Evolutionary conservation across 495 filamentous ascomycete species (phyloP), one percentile per base, ranked within the genome.

Genomic region (Penicillium parvum): DNA sequence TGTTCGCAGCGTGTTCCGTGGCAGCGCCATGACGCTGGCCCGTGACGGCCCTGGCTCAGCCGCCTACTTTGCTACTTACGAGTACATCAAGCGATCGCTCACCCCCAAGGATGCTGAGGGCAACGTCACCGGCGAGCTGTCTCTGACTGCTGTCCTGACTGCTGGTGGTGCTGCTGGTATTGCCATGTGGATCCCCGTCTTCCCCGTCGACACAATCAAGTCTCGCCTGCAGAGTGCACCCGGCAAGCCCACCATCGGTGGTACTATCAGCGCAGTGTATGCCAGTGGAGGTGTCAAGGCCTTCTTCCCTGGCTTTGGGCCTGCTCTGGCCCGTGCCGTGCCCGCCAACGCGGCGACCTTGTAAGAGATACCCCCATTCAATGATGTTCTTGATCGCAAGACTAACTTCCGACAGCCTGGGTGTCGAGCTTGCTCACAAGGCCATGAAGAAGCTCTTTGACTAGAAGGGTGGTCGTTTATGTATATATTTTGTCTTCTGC

Each of bases 111-210:
- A 96, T 58, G 85, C 76, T 11, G 64, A 70, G n/a, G 88, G 87
- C 7, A 83, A 87, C 41, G 64, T 81, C 11, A 82, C 75, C 9
- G 71, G 71, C 21, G 70, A 90, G 49, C 69, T 97, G 32, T 89
- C 85, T 38, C 65, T 97, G 47, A 61, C 77, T 3, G 94, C 92
- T 3, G 78, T 99, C n/a, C 82, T 87, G 48, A 74, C 78, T 25
- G 92, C 92, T 0, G 92, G 92, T 45, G 92, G 87, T 32, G 85
- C 82, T 0, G 92, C 92, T 0, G 92, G 92, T 55, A 82, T 99
- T 34, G 90, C 92, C 16, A 99, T 99, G 94, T 99, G 92, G 92
- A 87, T 96, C 47, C 88, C 95, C 17, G 90, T 99, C 14, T 99
- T 99, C 77, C 92, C 92, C 4, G 75, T 99, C 40, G 92, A 99